Evolutionary conservation across 1,284 basidiomycete species (phyloP), one percentile per base, ranked within the genome.

Genomic region (Trichosporon sp.): DNA sequence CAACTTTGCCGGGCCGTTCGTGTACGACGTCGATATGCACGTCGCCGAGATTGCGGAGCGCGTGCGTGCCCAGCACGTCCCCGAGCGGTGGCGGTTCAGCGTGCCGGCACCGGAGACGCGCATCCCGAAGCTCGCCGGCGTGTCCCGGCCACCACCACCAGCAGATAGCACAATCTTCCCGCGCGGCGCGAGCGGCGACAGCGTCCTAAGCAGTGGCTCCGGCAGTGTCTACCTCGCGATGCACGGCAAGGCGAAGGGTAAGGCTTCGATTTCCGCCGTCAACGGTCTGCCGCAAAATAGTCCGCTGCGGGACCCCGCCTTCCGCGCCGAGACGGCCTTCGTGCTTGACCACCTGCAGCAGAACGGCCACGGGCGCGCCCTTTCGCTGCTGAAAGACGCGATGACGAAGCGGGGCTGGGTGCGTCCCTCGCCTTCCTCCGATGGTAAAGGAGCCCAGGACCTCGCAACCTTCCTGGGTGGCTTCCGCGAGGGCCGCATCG

Each of bases 1-100:
- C 78, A 96, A 97, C 84, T 95, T 97, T 81, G 92, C 64, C 72
- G 89, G 90, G 16, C 88, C 90, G 1, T 98, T 97, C 88, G 87
- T 86, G 77, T 97, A 89, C 81, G 93, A 96, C 81, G 96, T 98
- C 78, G 91, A 92, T 70, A 88, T 89, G 68, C 89, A 94, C 78
- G 91, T 92, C 21, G 67, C 71, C 37, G 73, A 78, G 59, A 77
- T 78, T 32, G 77, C 77, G 38, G 75, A 66, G 37, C 35, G 37
- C 14, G 76, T 38, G 74, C 79, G 16, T 16, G 35, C n/a, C 6
- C 32, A 43, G 31, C 56, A 69, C 14, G 35, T 16, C 3, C 61
- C 63, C 14, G 48, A 54, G 67, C 61, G 35, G 16, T 59, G 43
- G n/a, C 32, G 5, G 2, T 74, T 74, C 67, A 65, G 65, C 7